phyloP scores from a whole-genome alignment of 73 alveolate genomes.

The Tetrahymena malaccensis region DNA sequence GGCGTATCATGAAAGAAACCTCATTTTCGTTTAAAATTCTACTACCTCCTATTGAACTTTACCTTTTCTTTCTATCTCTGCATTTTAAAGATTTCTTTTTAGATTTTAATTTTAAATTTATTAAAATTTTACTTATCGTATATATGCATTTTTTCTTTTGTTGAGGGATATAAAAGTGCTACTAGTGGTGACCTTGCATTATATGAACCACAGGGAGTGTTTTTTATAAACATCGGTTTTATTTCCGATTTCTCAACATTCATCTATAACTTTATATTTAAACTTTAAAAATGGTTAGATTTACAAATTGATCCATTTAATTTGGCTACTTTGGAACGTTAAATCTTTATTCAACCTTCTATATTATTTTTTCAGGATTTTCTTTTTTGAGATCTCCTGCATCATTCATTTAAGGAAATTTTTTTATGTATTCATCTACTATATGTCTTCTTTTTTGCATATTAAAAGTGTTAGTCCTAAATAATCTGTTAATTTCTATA shows the following conservation, averaged over 20 bases:
- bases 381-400: constrained; percentile 10
- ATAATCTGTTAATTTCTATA: constrained; percentile 33
- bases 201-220: constrained; percentile 25
- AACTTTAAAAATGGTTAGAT: not conserved
- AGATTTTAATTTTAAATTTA: not conserved
- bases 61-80: not conserved
- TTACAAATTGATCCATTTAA: not conserved
- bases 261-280: constrained; percentile 15
- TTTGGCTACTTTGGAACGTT: not conserved
- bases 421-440: not conserved
- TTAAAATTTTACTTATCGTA: constrained; percentile 1
- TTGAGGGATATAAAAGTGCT: constrained; percentile 28
- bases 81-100: not conserved
- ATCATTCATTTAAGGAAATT: not conserved
- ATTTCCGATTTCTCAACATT: constrained; percentile 28
- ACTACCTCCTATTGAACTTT: not conserved
- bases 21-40: not conserved
- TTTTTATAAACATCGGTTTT: constrained; percentile 18
- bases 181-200: constrained; percentile 34
- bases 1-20: not conserved
- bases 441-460: constrained; percentile 27
- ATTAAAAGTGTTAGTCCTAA: constrained; percentile 30
- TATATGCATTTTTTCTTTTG: constrained; percentile 27
- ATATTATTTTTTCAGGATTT: not conserved
- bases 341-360: not conserved